Percentiles rank a stretch among this genome's conserved stretches.
These are phyloP conservation scores for Coniferiporia sulphurascens DNA, from an alignment of 1,284 basidiomycete species.

Conservation along the genomic window DNA sequence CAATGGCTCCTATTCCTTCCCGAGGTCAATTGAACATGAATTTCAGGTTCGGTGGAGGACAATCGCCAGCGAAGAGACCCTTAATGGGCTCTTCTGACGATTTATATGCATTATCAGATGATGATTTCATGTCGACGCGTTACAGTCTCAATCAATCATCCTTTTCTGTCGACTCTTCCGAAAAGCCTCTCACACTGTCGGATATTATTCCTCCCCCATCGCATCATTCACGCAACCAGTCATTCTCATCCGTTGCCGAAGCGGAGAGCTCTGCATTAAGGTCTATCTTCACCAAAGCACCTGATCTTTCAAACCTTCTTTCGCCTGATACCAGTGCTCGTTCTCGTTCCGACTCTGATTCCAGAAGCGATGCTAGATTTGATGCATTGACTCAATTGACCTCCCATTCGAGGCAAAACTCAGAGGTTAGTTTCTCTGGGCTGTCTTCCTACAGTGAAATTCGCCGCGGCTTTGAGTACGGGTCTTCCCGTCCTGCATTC, in stretches of 20 bases:
- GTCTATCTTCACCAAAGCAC: constrained; percentile 52
- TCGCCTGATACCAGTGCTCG: constrained; percentile 29
- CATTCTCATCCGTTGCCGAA: constrained; percentile 37
- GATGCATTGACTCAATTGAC: constrained; percentile 21
- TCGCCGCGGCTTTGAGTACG: constrained; percentile 68
- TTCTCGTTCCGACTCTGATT: constrained; percentile 42
- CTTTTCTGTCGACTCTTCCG: constrained; percentile 36
- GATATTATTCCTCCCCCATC: neutral
- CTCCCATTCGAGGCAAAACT: constrained; percentile 44
- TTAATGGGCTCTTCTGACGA: constrained; percentile 23
- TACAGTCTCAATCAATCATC: constrained; percentile 41
- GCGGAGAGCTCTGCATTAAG: constrained; percentile 55
- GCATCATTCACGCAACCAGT: constrained; percentile 37
- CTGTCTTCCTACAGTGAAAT: constrained; percentile 72
- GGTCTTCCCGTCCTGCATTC: constrained; percentile 53
- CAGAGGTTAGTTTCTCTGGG: constrained; percentile 59
- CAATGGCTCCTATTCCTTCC: constrained; percentile 45
- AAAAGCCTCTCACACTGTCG: constrained; percentile 3
- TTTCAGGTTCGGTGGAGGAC: constrained; percentile 68
- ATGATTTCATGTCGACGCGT: constrained; percentile 54
- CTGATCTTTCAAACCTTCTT: constrained; percentile 30
- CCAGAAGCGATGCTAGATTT: constrained; percentile 29
- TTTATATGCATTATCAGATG: constrained; percentile 60
- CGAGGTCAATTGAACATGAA: constrained; percentile 60
- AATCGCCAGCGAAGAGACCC: constrained; percentile 16